A percentile compares a stretch with the other conserved stretches of the same genome.
Evolutionary conservation across 2,329 filamentous ascomycete species (phyloP).

Genomic region (Neonectria ditissima): DNA sequence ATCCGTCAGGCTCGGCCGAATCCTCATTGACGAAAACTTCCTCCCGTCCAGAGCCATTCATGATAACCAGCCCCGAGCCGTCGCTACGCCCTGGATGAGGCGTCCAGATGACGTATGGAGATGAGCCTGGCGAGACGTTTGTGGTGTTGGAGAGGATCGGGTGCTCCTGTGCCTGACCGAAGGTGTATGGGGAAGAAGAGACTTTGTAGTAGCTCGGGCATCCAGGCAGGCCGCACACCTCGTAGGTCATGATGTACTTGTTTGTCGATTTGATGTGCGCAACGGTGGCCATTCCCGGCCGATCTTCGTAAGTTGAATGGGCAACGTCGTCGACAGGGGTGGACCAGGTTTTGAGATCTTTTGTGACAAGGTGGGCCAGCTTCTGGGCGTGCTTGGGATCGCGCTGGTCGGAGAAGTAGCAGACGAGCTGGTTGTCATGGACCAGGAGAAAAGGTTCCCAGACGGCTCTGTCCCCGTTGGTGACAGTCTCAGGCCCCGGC

Average conservation of each 20-base stretch:
- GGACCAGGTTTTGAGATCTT: slow-evolving; percentile 72
- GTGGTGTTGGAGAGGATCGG: slow-evolving; percentile 11
- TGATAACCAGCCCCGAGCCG: slow-evolving; percentile 6
- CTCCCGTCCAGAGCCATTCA: slow-evolving; percentile 15
- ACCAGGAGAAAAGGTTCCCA: slow-evolving; percentile 35
- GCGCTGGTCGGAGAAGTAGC: slow-evolving; percentile 29
- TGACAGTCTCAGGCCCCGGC: slow-evolving; percentile 16
- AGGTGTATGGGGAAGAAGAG: slow-evolving; percentile 24
- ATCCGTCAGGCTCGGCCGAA: slow-evolving; percentile 15
- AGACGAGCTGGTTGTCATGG: slow-evolving; percentile 18
- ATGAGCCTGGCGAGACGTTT: not conserved
- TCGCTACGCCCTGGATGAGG: not conserved
- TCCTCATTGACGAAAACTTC: slow-evolving; percentile 26
- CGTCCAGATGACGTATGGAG: slow-evolving; percentile 24
- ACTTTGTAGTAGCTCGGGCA: slow-evolving; percentile 29
- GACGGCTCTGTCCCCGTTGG: slow-evolving; percentile 19
- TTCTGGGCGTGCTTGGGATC: slow-evolving; percentile 29
- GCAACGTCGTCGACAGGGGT: slow-evolving; percentile 68
- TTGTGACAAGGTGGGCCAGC: slow-evolving; percentile 70
- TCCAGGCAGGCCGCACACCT: slow-evolving; percentile 11
- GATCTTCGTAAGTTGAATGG: slow-evolving; percentile 51
- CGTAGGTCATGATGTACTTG: slow-evolving; percentile 33
- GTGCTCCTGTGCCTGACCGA: not conserved
- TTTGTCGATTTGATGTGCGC: slow-evolving; percentile 5
- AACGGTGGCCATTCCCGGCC: slow-evolving; percentile 30